Base-by-base conservation (phyloP, 2,329 filamentous ascomycete genomes). In the Seiridium unicorne region DNA sequence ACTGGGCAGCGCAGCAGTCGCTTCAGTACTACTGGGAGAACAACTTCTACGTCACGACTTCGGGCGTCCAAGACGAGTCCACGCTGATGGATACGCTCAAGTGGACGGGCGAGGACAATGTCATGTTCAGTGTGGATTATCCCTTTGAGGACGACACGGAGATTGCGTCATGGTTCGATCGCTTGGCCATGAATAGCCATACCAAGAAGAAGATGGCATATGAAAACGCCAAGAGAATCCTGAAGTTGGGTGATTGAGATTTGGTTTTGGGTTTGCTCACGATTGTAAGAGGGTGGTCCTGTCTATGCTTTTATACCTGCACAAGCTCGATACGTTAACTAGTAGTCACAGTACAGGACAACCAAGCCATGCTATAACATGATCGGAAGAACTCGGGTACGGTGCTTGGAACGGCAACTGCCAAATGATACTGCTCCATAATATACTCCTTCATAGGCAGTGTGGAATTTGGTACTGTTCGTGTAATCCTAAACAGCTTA, bases 1-100 rank as follows among this genome's bases (percentile, higher is more conserved):
- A 13, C 47, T 49, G 47, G 47, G 47, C 47, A 5, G 47, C 47
- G 47, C 18, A 84, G 72, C 77, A 79, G 71, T 77, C 75, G 0
- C 76, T 79, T 63, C 75, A 75, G 18, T 76, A 85, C 31, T 85
- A 85, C 69, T 86, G 85, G 69, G 74, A 73, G 32, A 64, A 77
- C 46, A 85, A 85, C 68, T 73, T 86, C 59, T 86, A 80, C 79
- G 79, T 85, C 62, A 86, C 84, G 3, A 85, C 83, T 0, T 79
- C 75, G 60, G 84, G 83, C 0, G 65, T 84, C 79, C 0, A 84
- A 81, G 0, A 70, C 77, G 1, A 82, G 81, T 1, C 68, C 85
- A 53, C 47, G 31, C 47, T 49, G 47, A 74, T 83, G 62, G 84
- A 77, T 55, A 79, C 77, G 49, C 73, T 81, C 26, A 72, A 74